Percentiles rank a stretch among this genome's conserved stretches.
These are phyloP conservation scores for Protomyces inundatus DNA, from an alignment of 1,139 yeast species.

Conservation along the genomic window DNA sequence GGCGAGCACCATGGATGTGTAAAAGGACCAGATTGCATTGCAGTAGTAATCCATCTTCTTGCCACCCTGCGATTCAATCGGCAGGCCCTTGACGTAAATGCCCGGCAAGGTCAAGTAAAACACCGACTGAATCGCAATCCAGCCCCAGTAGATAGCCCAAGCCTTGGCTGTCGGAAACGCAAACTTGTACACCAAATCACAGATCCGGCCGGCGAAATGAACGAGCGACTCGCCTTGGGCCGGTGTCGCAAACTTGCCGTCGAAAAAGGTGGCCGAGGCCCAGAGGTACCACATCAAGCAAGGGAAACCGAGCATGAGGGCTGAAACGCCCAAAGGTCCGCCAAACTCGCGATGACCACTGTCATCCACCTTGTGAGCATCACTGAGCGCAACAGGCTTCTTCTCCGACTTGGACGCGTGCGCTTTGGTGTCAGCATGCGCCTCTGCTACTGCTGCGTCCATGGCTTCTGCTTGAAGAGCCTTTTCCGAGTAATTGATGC, in stretches of 20 bases:
- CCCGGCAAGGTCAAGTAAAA: constrained; percentile 91
- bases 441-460: not conserved
- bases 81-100: constrained; percentile 90
- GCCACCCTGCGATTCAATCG: constrained; percentile 70
- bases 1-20: constrained; percentile 57
- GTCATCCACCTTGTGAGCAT: constrained; percentile 11
- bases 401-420: not conserved
- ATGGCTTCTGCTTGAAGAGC: not conserved
- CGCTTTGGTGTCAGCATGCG: not conserved
- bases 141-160: constrained; percentile 65
- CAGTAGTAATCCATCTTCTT: constrained; percentile 86
- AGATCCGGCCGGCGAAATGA: constrained; percentile 50
- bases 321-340: constrained; percentile 83
- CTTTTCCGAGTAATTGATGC: not conserved
- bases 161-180: constrained; percentile 68
- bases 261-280: constrained; percentile 77
- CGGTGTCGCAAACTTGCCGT: constrained; percentile 70
- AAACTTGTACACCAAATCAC: constrained; percentile 47
- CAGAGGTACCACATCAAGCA: constrained; percentile 94
- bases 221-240: constrained; percentile 43
- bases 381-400: not conserved
- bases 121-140: constrained; percentile 62
- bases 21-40: constrained; percentile 82
- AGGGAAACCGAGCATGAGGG: constrained; percentile 94
- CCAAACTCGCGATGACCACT: constrained; percentile 61